Evolutionary conservation across 805 yeast genomes (phyloP).

Genomic region (Jamesozyma piceae): DNA sequence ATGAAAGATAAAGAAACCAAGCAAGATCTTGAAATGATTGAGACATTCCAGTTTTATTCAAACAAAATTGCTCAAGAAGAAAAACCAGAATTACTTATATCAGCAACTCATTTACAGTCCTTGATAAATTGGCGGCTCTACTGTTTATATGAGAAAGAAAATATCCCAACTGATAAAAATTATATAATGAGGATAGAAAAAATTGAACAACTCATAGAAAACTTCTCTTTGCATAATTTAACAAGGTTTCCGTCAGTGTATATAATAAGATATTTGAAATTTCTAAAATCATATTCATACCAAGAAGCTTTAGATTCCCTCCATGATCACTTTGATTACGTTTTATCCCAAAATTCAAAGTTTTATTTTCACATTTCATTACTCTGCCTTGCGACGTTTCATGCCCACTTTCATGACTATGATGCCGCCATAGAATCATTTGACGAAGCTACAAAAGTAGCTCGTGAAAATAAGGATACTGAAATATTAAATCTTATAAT

Average conservation of each 20-base stretch:
- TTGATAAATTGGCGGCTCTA: slow-evolving; percentile 17
- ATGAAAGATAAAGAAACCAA: background rate
- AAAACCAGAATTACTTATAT: slow-evolving; percentile 3
- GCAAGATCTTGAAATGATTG: slow-evolving; percentile 8
- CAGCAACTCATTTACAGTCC: slow-evolving; percentile 18
- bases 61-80: background rate
- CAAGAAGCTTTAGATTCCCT: slow-evolving; percentile 41
- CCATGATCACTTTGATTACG: slow-evolving; percentile 59
- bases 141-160: background rate
- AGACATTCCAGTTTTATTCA: background rate
- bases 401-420: slow-evolving; percentile 57
- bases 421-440: slow-evolving; percentile 68
- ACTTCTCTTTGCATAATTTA: slow-evolving; percentile 14
- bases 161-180: background rate
- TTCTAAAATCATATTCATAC: slow-evolving; percentile 11
- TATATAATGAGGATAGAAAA: background rate
- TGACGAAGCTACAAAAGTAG: slow-evolving; percentile 80
- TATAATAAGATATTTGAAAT: slow-evolving; percentile 17
- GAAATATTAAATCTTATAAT: slow-evolving; percentile 62
- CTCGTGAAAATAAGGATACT: slow-evolving; percentile 74
- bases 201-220: slow-evolving; percentile 1
- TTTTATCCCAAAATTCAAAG: slow-evolving; percentile 56
- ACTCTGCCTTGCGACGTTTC: slow-evolving; percentile 60
- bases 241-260: slow-evolving; percentile 23
- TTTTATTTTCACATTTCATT: slow-evolving; percentile 66